Conservation (phyloP, 306 rosid genomes). For the Hylodesmum podocarpum region DNA sequence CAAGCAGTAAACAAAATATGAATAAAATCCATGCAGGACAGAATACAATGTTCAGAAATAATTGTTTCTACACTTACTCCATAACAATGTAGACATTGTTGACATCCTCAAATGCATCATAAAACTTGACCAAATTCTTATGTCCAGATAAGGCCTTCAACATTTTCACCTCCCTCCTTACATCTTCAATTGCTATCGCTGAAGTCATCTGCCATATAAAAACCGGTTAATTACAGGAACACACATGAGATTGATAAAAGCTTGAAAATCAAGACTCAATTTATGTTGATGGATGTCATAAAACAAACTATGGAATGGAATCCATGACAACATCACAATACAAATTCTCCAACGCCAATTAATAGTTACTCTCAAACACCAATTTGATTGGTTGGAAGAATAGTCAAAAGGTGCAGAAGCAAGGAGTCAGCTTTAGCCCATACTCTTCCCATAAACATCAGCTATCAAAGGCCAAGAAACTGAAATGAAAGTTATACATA, state of each 20-base stretch:
- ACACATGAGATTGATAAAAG: background rate
- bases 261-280: constrained; percentile 4
- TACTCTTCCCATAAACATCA: constrained; percentile 16
- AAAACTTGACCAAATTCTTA: constrained; percentile 77
- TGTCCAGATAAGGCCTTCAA: constrained; percentile 93
- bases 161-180: constrained; percentile 93
- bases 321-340: background rate
- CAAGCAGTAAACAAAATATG: background rate
- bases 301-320: constrained; percentile 10
- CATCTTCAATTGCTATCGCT: constrained; percentile 93
- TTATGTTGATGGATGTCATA: background rate
- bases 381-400: constrained; percentile 20
- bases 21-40: constrained; percentile 3
- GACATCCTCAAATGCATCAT: constrained; percentile 86
- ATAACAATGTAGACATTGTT: constrained; percentile 88
- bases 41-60: constrained; percentile 1
- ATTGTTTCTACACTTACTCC: constrained; percentile 69
- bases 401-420: constrained; percentile 4
- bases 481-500: constrained; percentile 9
- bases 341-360: background rate
- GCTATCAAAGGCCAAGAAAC: constrained; percentile 18
- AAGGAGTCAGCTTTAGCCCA: constrained; percentile 17
- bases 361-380: constrained; percentile 5
- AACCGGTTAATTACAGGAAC: constrained; percentile 20
- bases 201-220: constrained; percentile 80